Base-by-base conservation (phyloP, 495 filamentous ascomycete species). In the Lindgomyces ingoldianus region DNA sequence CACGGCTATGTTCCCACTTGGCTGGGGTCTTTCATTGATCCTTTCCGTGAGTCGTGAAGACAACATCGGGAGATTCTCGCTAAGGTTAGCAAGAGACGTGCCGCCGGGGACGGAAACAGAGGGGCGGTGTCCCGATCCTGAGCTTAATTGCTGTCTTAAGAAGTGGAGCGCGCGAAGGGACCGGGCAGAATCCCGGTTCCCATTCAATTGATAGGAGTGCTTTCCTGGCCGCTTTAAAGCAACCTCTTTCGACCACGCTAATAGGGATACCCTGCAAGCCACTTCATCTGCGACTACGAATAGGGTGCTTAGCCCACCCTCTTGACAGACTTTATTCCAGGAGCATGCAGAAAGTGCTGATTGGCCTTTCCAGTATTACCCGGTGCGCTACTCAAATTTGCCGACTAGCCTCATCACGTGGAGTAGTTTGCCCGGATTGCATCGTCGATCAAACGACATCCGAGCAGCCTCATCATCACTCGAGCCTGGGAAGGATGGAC, bases 401-500 rank as follows among this genome's bases (percentile, higher is more conserved):
- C 12, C 12, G 12, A 16, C 50, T 54, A 54, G 27, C 3, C 12
- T 6, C 21, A 10, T 6, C 49, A 24, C 44, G 44, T 47, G 33
- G 6, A n/a, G n/a, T 46, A 46, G 48, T 51, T 51, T 51, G 19
- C 27, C 21, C 19, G 48, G n/a, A 6, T n/a, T n/a, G 3, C 48
- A 39, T 21, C 30, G 57, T 52, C 57, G 57, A 60, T 60, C 57
- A 60, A 60, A 60, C 57, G 29, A 52, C 57, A 25, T 52, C 46
- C 44, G 56, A 60, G 14, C 46, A 51, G 57, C 57, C 46, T 51
- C 46, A 51, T 25, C 57, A 60, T n/a, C 45, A 27, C 16, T 42
- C 12, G 19, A 39, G 33, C 18, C 51, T 36, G 3, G 26, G 8
- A n/a, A 16, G 18, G 4, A 18, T 21, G 33, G 6, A 18, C 25